A percentile compares a stretch with the other conserved stretches of the same genome.
Evolutionary conservation across 139 green algal species (phyloP).

Genomic region (Picochlorum sp.): DNA sequence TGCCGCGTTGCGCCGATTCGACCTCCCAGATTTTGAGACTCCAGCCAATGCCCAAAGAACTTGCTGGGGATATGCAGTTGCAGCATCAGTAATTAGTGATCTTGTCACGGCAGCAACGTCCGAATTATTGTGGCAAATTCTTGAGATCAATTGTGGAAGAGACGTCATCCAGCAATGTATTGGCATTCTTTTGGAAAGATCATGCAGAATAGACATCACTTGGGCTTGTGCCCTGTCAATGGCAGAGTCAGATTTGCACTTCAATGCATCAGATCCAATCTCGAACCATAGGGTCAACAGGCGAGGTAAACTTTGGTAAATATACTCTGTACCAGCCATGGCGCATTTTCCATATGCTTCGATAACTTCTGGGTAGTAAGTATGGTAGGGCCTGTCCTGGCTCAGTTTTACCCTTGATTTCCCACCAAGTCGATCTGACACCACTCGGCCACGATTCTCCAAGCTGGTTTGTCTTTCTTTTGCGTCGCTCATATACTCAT

Average conservation of each 20-base stretch:
- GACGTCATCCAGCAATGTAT: constrained; percentile 71
- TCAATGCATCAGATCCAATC: constrained; percentile 41
- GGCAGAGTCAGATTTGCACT: neutral
- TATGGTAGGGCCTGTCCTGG: constrained; percentile 48
- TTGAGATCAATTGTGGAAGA: constrained; percentile 85
- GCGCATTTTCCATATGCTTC: constrained; percentile 63
- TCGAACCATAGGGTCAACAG: constrained; percentile 95
- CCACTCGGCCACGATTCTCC: neutral
- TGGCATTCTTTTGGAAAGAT: constrained; percentile 48
- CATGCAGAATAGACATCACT: constrained; percentile 32
- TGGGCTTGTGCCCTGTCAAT: neutral
- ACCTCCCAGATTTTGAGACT: constrained; percentile 61
- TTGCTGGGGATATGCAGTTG: constrained; percentile 46
- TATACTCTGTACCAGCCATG: constrained; percentile 47
- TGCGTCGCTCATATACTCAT: constrained; percentile 38
- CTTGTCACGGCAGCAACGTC: constrained; percentile 52
- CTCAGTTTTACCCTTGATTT: constrained; percentile 37
- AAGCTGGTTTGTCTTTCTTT: constrained; percentile 15
- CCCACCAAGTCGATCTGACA: constrained; percentile 35
- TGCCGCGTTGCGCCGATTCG: constrained; percentile 36
- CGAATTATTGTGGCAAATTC: constrained; percentile 72
- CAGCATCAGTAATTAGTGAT: constrained; percentile 39
- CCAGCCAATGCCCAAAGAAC: constrained; percentile 69
- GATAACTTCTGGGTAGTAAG: constrained; percentile 58
- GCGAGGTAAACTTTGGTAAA: constrained; percentile 77